phyloP scores from a whole-genome alignment of 345 rosid genomes.

The Noccaea bulbosa region DNA sequence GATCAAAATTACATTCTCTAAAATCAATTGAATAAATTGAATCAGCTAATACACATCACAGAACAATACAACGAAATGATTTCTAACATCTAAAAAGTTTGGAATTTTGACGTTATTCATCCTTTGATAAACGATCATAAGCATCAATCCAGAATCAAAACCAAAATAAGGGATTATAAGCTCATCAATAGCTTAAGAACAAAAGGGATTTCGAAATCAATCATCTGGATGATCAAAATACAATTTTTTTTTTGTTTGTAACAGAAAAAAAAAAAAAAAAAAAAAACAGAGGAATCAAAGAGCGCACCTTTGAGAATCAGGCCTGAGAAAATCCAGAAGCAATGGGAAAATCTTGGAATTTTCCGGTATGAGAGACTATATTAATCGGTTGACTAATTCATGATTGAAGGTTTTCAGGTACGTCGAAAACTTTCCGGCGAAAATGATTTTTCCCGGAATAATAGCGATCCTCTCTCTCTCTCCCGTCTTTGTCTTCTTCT shows the following conservation, averaged over 20 bases:
- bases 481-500: conserved; percentile 37
- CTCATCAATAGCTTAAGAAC: conserved; percentile 13
- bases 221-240: conserved; percentile 4
- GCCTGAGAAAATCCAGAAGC: conserved; percentile 26
- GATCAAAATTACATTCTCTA: neutral
- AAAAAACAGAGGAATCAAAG: conserved; percentile 35
- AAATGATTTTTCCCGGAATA: conserved; percentile 32
- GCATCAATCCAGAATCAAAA: neutral
- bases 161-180: conserved; percentile 7
- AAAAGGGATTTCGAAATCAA: conserved; percentile 23
- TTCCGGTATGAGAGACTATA: conserved; percentile 1
- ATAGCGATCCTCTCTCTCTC: conserved; percentile 20
- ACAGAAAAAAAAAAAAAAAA: neutral
- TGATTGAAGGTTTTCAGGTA: conserved; percentile 23
- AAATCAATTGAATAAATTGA: neutral
- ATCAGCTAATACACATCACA: conserved; percentile 16
- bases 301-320: conserved; percentile 31
- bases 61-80: neutral
- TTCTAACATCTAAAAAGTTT: neutral
- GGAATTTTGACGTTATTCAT: neutral
- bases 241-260: neutral
- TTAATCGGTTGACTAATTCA: conserved; percentile 34
- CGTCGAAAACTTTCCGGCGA: conserved; percentile 29
- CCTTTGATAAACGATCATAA: neutral
- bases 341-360: neutral